phyloP scores from a whole-genome alignment of 441 rosid genomes.

The Omphalea diandra region DNA sequence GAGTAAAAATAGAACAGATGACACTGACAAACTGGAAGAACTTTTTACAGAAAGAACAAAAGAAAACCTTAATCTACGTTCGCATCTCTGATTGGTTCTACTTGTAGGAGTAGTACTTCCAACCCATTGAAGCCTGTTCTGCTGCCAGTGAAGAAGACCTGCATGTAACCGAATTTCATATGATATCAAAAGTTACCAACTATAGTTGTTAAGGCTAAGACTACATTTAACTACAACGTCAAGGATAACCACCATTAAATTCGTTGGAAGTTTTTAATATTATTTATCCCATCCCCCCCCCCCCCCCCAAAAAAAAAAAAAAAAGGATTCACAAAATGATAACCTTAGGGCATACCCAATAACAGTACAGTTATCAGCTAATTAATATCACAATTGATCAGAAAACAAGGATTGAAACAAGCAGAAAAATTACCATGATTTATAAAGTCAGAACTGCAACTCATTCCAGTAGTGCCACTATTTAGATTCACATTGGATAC shows the following conservation, averaged over 20 bases:
- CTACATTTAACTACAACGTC: background rate
- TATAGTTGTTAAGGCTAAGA: background rate
- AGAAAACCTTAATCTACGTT: conserved; percentile 50
- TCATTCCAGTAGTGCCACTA: conserved; percentile 30
- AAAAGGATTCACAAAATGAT: no score
- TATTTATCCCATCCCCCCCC: no score
- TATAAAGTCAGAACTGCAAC: conserved; percentile 45
- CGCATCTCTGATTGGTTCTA: conserved; percentile 33
- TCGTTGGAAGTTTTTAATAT: no score
- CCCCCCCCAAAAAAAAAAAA: no score
- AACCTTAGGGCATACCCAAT: no score
- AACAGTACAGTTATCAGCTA: background rate
- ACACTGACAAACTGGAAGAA: background rate
- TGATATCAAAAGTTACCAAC: background rate
- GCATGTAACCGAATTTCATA: conserved; percentile 18
- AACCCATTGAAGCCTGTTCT: conserved; percentile 73
- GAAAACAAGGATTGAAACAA: background rate
- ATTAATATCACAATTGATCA: background rate
- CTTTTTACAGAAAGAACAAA: conserved; percentile 2
- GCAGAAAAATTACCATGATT: conserved; percentile 48
- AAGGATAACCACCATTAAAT: background rate
- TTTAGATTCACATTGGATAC: conserved; percentile 31
- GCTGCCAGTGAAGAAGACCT: conserved; percentile 70
- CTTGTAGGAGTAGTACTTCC: conserved; percentile 43
- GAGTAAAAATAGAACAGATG: background rate